These are phyloP conservation scores for Neurospora sp. DNA, from an alignment of 495 filamentous ascomycete genomes.

Conservation along the genomic window DNA sequence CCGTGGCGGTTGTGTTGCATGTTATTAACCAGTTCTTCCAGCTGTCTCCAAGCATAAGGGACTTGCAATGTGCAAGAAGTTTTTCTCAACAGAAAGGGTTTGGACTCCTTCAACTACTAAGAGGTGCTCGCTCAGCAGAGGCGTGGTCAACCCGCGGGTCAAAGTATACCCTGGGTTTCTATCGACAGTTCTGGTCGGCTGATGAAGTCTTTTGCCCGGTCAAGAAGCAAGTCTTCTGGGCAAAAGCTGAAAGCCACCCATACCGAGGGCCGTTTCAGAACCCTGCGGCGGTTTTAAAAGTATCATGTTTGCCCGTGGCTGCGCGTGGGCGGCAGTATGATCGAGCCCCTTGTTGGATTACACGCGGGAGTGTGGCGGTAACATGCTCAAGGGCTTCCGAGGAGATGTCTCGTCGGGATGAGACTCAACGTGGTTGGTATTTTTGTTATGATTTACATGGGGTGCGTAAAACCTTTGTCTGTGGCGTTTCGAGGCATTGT, in stretches of 20 bases:
- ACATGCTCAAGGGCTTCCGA: background rate
- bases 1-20: background rate
- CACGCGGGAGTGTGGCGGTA: background rate
- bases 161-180: background rate
- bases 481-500: background rate
- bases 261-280: background rate
- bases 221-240: background rate
- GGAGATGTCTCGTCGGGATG: background rate
- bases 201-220: background rate
- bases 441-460: background rate
- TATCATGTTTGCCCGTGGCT: background rate
- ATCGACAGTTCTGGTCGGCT: background rate
- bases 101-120: background rate
- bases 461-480: background rate
- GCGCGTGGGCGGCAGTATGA: background rate
- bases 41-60: background rate
- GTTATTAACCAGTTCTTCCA: background rate
- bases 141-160: background rate
- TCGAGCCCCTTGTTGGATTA: background rate
- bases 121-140: background rate
- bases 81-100: background rate
- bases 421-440: background rate
- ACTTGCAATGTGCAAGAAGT: background rate
- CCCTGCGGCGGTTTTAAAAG: background rate
- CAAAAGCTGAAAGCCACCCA: background rate